phyloP scores from a whole-genome alignment of 2,329 filamentous ascomycete genomes.

The Cercospora nicotianae region DNA sequence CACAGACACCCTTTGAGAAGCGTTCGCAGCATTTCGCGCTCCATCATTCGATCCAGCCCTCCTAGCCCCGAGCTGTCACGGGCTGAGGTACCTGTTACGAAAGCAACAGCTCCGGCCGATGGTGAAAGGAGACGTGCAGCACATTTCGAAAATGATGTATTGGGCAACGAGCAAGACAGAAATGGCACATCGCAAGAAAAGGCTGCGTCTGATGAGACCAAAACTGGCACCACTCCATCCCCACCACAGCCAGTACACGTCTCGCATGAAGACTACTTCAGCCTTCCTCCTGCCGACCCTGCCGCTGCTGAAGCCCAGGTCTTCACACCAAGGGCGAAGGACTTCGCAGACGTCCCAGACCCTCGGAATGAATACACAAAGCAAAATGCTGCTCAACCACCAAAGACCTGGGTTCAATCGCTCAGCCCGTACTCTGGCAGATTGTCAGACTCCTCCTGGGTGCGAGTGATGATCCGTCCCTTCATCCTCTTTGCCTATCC shows the following conservation, averaged over 20 bases:
- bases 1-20: conserved; percentile 13
- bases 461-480: conserved; percentile 73
- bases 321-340: neutral
- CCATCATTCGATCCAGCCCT: conserved; percentile 18
- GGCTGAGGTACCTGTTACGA: conserved; percentile 21
- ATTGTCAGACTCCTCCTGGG: conserved; percentile 75
- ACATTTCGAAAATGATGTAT: conserved; percentile 21
- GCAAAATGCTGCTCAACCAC: conserved; percentile 64
- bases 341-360: conserved; percentile 7
- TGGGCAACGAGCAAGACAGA: conserved; percentile 16
- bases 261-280: conserved; percentile 23
- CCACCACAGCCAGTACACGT: conserved; percentile 2
- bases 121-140: conserved; percentile 19
- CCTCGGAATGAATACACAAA: conserved; percentile 62
- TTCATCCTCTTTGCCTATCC: conserved; percentile 88
- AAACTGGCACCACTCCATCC: neutral
- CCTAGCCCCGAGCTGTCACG: conserved; percentile 15
- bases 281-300: conserved; percentile 11
- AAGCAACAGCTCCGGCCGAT: neutral
- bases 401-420: conserved; percentile 70
- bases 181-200: conserved; percentile 13
- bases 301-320: conserved; percentile 13
- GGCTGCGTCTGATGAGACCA: conserved; percentile 13
- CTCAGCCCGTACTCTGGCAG: conserved; percentile 77
- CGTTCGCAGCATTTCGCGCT: conserved; percentile 28